These are phyloP conservation scores for Coemansia sp. DNA, from an alignment of 192 early-diverging fungal species.

Conservation along the genomic window DNA sequence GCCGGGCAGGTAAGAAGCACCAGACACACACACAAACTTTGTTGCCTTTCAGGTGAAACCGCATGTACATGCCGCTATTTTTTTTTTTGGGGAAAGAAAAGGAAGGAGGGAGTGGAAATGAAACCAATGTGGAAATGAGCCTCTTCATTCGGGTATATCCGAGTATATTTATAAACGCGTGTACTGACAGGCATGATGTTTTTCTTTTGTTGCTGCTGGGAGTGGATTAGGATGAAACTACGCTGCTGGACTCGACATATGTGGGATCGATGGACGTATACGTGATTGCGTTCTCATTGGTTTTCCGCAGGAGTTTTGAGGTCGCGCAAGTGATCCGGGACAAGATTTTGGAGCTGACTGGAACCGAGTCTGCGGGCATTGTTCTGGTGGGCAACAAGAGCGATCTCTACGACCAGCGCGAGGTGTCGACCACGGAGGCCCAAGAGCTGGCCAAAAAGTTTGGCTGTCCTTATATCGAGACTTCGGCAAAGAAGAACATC, in stretches of 20 bases:
- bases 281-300: slow-evolving; percentile 92
- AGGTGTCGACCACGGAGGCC: slow-evolving; percentile 76
- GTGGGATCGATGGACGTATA: slow-evolving; percentile 93
- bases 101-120: no score
- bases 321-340: slow-evolving; percentile 89
- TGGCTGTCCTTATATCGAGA: slow-evolving; percentile 87
- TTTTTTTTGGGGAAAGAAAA: background rate
- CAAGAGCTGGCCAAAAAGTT: slow-evolving; percentile 77
- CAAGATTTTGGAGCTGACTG: slow-evolving; percentile 92
- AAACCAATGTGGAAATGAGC: no score
- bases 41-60: slow-evolving; percentile 1
- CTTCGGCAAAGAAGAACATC: slow-evolving; percentile 89
- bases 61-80: background rate
- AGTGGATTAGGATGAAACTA: slow-evolving; percentile 80
- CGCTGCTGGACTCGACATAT: slow-evolving; percentile 90
- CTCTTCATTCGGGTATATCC: no score
- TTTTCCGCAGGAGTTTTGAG: slow-evolving; percentile 84
- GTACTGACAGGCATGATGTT: no score
- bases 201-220: background rate
- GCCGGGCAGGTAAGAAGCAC: slow-evolving; percentile 81
- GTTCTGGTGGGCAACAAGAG: slow-evolving; percentile 94
- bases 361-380: slow-evolving; percentile 87
- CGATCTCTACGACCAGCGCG: slow-evolving; percentile 76
- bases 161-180: background rate
- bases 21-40: background rate